phyloP scores from a whole-genome alignment of 1,284 basidiomycete genomes.

The Boletus sp. region DNA sequence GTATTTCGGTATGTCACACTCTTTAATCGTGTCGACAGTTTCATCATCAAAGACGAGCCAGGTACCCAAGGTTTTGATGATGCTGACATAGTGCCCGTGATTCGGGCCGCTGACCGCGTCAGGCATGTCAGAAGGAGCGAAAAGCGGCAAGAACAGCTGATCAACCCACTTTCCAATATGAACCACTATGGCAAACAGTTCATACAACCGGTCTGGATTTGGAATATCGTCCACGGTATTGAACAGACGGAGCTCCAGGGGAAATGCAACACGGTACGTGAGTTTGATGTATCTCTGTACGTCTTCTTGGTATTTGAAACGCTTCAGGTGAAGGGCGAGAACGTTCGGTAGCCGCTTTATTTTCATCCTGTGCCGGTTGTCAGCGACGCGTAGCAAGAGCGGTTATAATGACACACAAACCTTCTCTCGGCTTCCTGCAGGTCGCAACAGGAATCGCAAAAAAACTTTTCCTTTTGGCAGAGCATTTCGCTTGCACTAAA shows the following conservation, averaged over 20 bases:
- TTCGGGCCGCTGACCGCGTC: conserved; percentile 73
- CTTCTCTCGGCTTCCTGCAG: conserved; percentile 97
- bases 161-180: conserved; percentile 92
- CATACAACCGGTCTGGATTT: conserved; percentile 86
- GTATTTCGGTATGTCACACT: conserved; percentile 87
- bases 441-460: conserved; percentile 95
- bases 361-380: conserved; percentile 74
- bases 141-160: conserved; percentile 8
- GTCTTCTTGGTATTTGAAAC: conserved; percentile 96
- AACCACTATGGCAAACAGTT: conserved; percentile 93
- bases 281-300: conserved; percentile 89
- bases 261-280: conserved; percentile 94
- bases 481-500: conserved; percentile 99
- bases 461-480: conserved; percentile 97
- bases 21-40: conserved; percentile 82
- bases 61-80: conserved; percentile 79
- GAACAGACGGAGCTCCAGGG: conserved; percentile 89
- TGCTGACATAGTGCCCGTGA: conserved; percentile 96
- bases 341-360: conserved; percentile 95
- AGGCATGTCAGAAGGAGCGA: conserved; percentile 16
- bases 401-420: conserved; percentile 37
- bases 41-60: conserved; percentile 98
- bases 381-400: conserved; percentile 10
- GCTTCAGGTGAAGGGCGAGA: conserved; percentile 91
- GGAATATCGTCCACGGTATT: conserved; percentile 94